Base-by-base conservation (phyloP, 495 filamentous ascomycete species). In the Xylaria telfairii region DNA sequence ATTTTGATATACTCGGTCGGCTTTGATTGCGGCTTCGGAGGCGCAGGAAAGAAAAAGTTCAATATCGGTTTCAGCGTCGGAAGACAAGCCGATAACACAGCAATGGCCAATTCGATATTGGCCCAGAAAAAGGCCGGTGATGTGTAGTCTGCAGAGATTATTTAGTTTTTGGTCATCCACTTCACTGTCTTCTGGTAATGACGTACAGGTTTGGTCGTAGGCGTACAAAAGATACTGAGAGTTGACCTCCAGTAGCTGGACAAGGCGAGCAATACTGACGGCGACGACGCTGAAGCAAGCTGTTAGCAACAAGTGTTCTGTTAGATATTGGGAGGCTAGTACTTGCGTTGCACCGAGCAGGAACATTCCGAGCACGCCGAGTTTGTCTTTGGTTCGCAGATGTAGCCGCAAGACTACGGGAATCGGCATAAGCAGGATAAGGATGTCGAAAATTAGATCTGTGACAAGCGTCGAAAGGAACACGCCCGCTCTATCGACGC, bases 301-400 rank as follows among this genome's bases (percentile, higher is more conserved):
- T 39, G 39, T 74, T 65, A 74, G 72, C 42, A 28, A 47, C 6
- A 47, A 4, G 30, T 26, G 24, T 10, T n/a, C 61, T 30, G 41
- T 24, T 21, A 15, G 41, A 59, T n/a, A 30, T 42, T 65, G 24
- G 51, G 70, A n/a, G 57, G 70, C 78, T 82, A 44, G 42, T 34
- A 65, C 62, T 71, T 75, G 85, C 85, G 83, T 85, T 73, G 75
- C 77, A 60, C 85, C 85, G 0, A 87, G 75, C 0, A 82, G 77
- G 68, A 87, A 87, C 47, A 87, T 74, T 15, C 67, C 80, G 72
- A 82, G 81, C n/a, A 87, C 68, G 7, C 81, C 83, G 17, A 86
- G 21, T 69, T 81, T 84, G 60, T 86, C 83, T 54, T 77, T 79
- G 30, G 37, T 67, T 0, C 83, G 83, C 19, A 87, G 69, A 64